A percentile compares a stretch with the other conserved stretches of the same genome.
These are phyloP conservation scores for Coemansia sp. DNA, from an alignment of 192 early-diverging fungal genomes.

Conservation along the genomic window DNA sequence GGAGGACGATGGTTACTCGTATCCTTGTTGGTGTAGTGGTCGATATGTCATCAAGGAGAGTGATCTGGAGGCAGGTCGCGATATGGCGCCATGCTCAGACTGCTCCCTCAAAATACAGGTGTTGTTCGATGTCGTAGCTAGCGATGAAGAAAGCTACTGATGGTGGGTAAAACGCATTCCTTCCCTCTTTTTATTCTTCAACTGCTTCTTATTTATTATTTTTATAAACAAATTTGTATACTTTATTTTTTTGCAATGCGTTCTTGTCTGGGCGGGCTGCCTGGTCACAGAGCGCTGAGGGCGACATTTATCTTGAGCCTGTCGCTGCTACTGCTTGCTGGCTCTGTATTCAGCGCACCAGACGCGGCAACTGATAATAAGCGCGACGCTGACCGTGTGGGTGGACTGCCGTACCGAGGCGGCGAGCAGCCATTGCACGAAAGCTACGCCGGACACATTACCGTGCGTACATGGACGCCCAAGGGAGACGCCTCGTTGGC, in stretches of 20 bases:
- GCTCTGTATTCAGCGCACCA: neutral
- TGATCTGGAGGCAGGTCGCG: constrained; percentile 63
- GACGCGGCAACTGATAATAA: neutral
- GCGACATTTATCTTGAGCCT: neutral
- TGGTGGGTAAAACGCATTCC: neutral
- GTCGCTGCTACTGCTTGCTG: neutral
- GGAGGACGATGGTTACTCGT: constrained; percentile 45
- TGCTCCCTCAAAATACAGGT: constrained; percentile 71
- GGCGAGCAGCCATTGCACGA: constrained; percentile 60
- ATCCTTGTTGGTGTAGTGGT: constrained; percentile 68
- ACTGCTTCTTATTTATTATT: neutral
- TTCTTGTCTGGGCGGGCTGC: neutral
- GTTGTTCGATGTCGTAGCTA: constrained; percentile 61
- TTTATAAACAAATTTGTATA: neutral
- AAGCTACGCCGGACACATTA: constrained; percentile 61
- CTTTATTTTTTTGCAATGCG: neutral
- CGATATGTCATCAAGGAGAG: constrained; percentile 60
- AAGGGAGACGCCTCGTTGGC: constrained; percentile 18
- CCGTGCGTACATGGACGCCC: constrained; percentile 56
- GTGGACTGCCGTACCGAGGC: constrained; percentile 39
- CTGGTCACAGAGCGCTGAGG: neutral
- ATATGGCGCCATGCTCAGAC: constrained; percentile 63
- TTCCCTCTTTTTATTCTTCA: neutral
- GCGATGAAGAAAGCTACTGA: constrained; percentile 6
- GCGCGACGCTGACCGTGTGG: constrained; percentile 29